Evolutionary conservation across 768 basidiomycete genomes (phyloP), one percentile per base, ranked within the genome.

Genomic region (Piloderma croceum): DNA sequence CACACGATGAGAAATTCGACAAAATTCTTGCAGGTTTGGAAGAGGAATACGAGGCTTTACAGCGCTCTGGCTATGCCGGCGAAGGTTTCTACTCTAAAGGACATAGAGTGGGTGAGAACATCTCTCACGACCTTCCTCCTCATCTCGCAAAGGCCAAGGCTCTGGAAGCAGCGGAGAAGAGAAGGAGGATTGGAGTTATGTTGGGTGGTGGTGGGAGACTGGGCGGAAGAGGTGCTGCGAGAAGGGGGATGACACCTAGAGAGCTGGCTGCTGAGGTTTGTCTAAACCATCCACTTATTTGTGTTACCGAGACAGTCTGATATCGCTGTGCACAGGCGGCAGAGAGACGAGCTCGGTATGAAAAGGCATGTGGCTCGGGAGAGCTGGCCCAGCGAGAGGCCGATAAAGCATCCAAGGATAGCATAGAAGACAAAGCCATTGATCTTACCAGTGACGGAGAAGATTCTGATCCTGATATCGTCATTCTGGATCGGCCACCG

Each of bases 21-120:
- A 80, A 82, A 41, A 75, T 76, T 49, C 73, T 89, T 4, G 66
- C 75, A 3, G 73, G 70, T 17, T 68, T 94, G 3, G 83, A 91
- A 54, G 83, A 90, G 41, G 93, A 96, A 63, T 92, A 83, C 50
- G 84, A 87, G 29, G 78, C 71, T 3, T 70, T 96, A 5, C 79
- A 81, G 49, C 70, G 79, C 15, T 80, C 78, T 11, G 93, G 92
- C 0, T 97, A 92, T 59, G 69, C 82, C 5, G 91, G 93, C 11
- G 92, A 96, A 60, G 93, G 92, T 3, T 97, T 96, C 73, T 79
- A 79, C 58, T 70, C 82, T 19, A 64, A 71, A n/a, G 93, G 93
- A 1, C 68, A 68, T 10, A 65, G 81, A 19, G 56, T 97, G 1
- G 89, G 90, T n/a, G 51, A 52, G 5, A 74, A 77, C 23, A 62